A percentile compares a stretch with the other conserved stretches of the same genome.
Evolutionary conservation across 176 grass and related monocot species (phyloP).

Genomic region (Lolium perenne): DNA sequence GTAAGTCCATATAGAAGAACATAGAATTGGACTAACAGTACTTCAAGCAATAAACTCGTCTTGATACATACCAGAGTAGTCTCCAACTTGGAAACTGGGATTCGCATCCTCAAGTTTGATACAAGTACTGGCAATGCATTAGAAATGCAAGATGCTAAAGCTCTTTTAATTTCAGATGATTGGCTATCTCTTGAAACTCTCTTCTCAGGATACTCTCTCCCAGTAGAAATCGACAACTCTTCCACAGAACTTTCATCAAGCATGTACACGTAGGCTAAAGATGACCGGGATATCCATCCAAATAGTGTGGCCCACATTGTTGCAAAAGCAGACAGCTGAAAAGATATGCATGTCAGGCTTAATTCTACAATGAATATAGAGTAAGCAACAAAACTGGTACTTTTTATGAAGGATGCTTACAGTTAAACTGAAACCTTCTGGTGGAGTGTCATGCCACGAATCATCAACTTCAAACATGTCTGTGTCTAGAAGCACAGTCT

Average conservation of each 20-base stretch:
- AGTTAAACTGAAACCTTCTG: constrained; percentile 81
- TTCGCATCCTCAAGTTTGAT: constrained; percentile 59
- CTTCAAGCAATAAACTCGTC: constrained; percentile 8
- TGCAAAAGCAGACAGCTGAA: constrained; percentile 82
- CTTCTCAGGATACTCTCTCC: constrained; percentile 72
- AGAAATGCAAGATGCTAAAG: constrained; percentile 74
- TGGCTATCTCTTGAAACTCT: constrained; percentile 61
- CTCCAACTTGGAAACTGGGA: constrained; percentile 83
- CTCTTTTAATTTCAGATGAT: constrained; percentile 84
- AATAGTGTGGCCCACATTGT: constrained; percentile 78
- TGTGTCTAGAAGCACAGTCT: constrained; percentile 76
- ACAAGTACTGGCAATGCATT: constrained; percentile 63
- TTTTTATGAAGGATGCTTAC: constrained; percentile 49
- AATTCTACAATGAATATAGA: constrained; percentile 34
- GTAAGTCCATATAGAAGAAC: background rate
- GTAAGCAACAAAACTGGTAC: background rate
- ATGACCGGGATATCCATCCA: constrained; percentile 77
- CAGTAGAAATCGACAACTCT: constrained; percentile 62
- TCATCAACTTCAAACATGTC: constrained; percentile 92
- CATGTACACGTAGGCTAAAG: constrained; percentile 78
- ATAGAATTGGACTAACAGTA: background rate
- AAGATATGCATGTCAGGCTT: constrained; percentile 24
- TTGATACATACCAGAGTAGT: constrained; percentile 70
- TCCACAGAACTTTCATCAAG: constrained; percentile 55
- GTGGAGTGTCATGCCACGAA: constrained; percentile 85